Percentiles rank a stretch among this genome's conserved stretches.
Conservation (phyloP, 768 basidiomycete species). For the Flagelloscypha sp. region DNA sequence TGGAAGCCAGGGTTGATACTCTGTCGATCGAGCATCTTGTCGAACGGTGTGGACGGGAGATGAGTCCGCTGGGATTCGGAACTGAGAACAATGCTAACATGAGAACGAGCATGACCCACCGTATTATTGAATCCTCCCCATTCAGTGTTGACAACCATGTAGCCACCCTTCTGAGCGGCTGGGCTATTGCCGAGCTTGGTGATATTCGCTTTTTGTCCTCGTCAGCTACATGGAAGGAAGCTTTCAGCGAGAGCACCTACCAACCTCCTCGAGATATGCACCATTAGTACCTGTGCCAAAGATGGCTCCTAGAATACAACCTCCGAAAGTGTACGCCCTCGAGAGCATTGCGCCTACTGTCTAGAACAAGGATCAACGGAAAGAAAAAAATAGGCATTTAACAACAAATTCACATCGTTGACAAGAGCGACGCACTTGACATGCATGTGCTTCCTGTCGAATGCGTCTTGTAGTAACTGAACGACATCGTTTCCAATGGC, state of each 20-base stretch:
- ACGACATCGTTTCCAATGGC: conserved; percentile 88
- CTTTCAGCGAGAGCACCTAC: conserved; percentile 27
- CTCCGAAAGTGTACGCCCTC: conserved; percentile 87
- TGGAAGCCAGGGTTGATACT: conserved; percentile 92
- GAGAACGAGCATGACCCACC: conserved; percentile 33
- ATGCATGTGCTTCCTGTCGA: conserved; percentile 86
- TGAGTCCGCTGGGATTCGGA: conserved; percentile 50
- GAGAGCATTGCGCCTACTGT: conserved; percentile 94
- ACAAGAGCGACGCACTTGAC: conserved; percentile 89
- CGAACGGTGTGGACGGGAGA: conserved; percentile 82
- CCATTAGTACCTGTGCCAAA: conserved; percentile 99
- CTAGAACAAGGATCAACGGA: conserved; percentile 28
- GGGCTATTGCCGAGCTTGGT: conserved; percentile 68
- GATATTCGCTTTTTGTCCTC: conserved; percentile 47
- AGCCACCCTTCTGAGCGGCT: conserved; percentile 50
- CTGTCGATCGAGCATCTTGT: conserved; percentile 86
- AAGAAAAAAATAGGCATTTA: neutral
- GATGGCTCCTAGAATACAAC: conserved; percentile 82
- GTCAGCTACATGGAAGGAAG: neutral
- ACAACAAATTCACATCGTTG: conserved; percentile 64
- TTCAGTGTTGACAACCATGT: conserved; percentile 96
- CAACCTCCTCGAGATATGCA: conserved; percentile 85
- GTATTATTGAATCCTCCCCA: conserved; percentile 98
- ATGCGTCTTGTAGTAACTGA: conserved; percentile 82
- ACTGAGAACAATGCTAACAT: conserved; percentile 3